A percentile compares a stretch with the other conserved stretches of the same genome.
phyloP scores from a whole-genome alignment of 1,284 basidiomycete genomes.

The Melampsora larici-populina region DNA sequence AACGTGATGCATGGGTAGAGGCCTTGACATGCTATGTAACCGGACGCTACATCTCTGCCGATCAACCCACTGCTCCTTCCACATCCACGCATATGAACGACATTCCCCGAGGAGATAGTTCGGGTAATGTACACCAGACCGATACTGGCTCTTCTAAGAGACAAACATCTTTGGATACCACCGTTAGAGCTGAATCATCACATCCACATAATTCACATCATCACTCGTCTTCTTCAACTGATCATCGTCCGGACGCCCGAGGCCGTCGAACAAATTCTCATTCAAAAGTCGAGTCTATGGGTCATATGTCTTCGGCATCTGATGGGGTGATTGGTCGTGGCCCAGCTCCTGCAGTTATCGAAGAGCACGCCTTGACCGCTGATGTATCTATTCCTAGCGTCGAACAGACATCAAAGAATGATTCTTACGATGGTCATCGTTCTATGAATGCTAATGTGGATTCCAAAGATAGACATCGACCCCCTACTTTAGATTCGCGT shows the following conservation, averaged over 20 bases:
- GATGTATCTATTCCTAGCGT: background rate
- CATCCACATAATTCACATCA: conserved; percentile 42
- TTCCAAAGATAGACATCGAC: background rate
- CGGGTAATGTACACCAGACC: background rate
- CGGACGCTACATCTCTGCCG: conserved; percentile 48
- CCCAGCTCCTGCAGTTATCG: conserved; percentile 14
- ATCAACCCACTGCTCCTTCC: conserved; percentile 7
- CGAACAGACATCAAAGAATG: background rate
- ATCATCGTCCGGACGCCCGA: conserved; percentile 57
- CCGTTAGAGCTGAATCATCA: conserved; percentile 8
- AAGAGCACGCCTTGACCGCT: conserved; percentile 1
- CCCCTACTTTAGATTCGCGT: conserved; percentile 13
- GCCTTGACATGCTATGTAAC: conserved; percentile 73
- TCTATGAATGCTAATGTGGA: background rate
- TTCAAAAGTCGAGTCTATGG: background rate
- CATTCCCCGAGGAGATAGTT: background rate
- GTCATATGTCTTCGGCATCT: background rate
- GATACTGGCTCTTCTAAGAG: conserved; percentile 1
- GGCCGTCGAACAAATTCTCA: conserved; percentile 17
- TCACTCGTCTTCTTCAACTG: conserved; percentile 64
- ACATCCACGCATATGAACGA: background rate
- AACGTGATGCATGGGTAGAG: conserved; percentile 91
- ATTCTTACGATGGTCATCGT: background rate
- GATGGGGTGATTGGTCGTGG: background rate
- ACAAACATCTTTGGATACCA: conserved; percentile 31